Conservation (phyloP, 805 yeast genomes). For the Deakozyma indianensis region DNA sequence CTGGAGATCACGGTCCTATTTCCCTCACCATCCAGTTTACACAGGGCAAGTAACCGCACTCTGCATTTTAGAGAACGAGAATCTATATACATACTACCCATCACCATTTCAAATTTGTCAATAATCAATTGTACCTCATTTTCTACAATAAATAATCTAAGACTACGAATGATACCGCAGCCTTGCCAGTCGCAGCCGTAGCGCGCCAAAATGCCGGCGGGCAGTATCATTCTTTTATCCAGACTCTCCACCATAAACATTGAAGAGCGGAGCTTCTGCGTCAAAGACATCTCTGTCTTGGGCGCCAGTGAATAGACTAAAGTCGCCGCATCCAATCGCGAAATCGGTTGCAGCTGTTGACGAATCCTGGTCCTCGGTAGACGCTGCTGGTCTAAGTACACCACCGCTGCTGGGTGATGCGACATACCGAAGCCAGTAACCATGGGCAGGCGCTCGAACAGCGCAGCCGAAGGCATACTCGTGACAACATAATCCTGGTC, state of each 20-base stretch:
- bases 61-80: no score
- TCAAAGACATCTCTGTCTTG: background rate
- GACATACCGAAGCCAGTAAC: background rate
- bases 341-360: background rate
- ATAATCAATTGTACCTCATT: background rate
- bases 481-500: background rate
- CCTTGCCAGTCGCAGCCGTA: constrained; percentile 1
- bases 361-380: background rate
- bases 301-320: background rate
- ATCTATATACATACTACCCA: no score
- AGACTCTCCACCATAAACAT: constrained; percentile 1
- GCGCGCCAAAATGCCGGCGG: background rate
- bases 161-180: background rate
- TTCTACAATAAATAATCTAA: background rate
- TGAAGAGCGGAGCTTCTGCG: background rate
- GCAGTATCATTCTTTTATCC: background rate
- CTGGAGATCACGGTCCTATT: background rate
- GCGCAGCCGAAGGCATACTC: background rate
- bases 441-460: background rate
- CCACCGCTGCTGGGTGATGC: constrained; percentile 1
- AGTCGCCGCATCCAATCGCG: background rate
- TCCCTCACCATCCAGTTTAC: background rate
- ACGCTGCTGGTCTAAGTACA: background rate
- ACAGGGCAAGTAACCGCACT: background rate
- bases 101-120: no score